A percentile compares a stretch with the other conserved stretches of the same genome.
Conservation (phyloP, 139 green algal genomes). For the Prasinococcaceae sp. region DNA sequence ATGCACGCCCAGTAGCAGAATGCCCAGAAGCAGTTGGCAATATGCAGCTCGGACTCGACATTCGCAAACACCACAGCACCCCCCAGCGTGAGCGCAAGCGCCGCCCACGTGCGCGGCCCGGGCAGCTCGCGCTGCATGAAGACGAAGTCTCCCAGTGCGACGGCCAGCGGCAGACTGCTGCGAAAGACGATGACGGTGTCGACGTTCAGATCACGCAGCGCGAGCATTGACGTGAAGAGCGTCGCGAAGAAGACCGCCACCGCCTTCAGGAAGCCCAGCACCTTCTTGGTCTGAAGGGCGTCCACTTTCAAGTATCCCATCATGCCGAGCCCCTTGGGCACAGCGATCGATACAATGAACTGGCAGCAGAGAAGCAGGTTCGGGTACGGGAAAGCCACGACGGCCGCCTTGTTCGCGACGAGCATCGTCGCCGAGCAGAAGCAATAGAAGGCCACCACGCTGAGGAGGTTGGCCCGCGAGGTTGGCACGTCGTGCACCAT, state of each 20-base stretch:
- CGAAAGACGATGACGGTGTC: constrained; percentile 73
- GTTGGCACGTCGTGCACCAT: no score
- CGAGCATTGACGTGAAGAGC: constrained; percentile 39
- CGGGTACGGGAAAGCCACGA: constrained; percentile 29
- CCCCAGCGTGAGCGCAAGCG: constrained; percentile 19
- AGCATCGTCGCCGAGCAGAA: constrained; percentile 34
- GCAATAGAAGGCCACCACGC: no score
- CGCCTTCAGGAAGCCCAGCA: constrained; percentile 27
- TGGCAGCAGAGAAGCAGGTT: constrained; percentile 35
- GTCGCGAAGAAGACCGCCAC: constrained; percentile 31
- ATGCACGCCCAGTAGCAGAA: no score
- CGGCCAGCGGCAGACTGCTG: constrained; percentile 34
- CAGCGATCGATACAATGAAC: constrained; percentile 20
- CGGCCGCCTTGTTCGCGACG: constrained; percentile 42
- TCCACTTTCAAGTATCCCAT: constrained; percentile 22
- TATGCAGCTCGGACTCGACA: constrained; percentile 21
- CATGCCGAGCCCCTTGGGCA: constrained; percentile 4
- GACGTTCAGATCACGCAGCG: constrained; percentile 46
- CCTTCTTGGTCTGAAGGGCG: constrained; percentile 19
- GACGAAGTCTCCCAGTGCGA: constrained; percentile 47
- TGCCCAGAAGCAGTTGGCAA: constrained; percentile 27
- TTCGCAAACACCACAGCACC: constrained; percentile 20
- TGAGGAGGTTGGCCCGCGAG: no score
- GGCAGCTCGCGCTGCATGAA: constrained; percentile 47
- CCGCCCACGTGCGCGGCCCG: constrained; percentile 16